Percentiles rank a stretch among this genome's conserved stretches.
These are phyloP conservation scores for Aegilops umbellulata DNA, from an alignment of 176 grass and related monocot species.

Conservation along the genomic window DNA sequence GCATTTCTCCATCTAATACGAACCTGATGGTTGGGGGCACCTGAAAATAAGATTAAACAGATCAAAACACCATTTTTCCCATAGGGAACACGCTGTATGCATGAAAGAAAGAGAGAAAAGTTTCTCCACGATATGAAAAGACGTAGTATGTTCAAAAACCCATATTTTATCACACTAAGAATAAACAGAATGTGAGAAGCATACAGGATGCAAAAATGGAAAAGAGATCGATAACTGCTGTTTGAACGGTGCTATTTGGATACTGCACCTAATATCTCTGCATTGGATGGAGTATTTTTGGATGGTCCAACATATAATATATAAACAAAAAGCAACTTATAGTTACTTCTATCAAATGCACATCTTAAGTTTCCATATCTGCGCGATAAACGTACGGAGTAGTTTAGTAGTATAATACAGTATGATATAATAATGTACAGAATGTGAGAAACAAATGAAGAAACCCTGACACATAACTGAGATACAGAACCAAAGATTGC, in stretches of 20 bases:
- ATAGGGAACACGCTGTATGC: neutral
- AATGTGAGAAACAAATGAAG: neutral
- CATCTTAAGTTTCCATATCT: neutral
- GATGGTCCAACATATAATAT: neutral
- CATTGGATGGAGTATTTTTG: neutral
- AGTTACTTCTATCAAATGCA: neutral
- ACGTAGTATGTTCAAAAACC: neutral
- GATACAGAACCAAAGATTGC: neutral
- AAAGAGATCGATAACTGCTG: neutral
- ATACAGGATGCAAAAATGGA: neutral
- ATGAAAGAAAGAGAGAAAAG: neutral
- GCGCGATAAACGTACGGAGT: neutral
- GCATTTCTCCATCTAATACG: slow-evolving; percentile 92
- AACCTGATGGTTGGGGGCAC: slow-evolving; percentile 87
- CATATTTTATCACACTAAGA: neutral
- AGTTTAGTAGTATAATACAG: neutral
- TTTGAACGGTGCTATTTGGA: neutral
- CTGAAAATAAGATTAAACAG: slow-evolving; percentile 50
- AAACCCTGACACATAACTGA: neutral
- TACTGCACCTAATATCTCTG: neutral
- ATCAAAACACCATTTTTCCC: slow-evolving; percentile 28
- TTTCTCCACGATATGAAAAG: neutral
- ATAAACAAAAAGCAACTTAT: neutral
- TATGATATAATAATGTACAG: neutral
- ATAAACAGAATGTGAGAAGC: neutral